phyloP scores from a whole-genome alignment of 106 monocot species.

The Triglochin maritima region DNA sequence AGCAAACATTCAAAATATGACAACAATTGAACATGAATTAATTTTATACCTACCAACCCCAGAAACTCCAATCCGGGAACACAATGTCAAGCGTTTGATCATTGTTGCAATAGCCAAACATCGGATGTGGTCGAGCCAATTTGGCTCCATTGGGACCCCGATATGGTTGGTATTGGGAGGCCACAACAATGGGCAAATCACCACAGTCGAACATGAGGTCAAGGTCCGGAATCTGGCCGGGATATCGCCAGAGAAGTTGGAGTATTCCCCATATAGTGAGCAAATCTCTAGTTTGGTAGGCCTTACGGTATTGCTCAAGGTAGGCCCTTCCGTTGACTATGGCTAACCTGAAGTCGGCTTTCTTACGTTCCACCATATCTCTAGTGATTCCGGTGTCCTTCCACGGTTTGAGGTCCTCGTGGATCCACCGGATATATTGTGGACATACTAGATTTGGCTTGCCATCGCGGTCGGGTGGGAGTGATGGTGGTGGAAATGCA shows the following conservation, averaged over 20 bases:
- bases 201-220: constrained; percentile 32
- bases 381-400: constrained; percentile 29
- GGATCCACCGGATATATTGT: constrained; percentile 47
- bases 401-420: constrained; percentile 48
- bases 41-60: constrained; percentile 72
- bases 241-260: constrained; percentile 39
- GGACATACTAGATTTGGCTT: constrained; percentile 5
- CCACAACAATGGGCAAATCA: constrained; percentile 36
- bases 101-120: constrained; percentile 41
- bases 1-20: no score
- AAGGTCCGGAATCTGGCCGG: constrained; percentile 32
- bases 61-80: constrained; percentile 85
- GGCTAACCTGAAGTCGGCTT: constrained; percentile 30
- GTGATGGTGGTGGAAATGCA: not conserved
- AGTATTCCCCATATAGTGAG: constrained; percentile 63
- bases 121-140: no score
- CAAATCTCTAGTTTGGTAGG: constrained; percentile 29
- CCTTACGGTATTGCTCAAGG: constrained; percentile 11
- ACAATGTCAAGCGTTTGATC: constrained; percentile 52
- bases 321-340: constrained; percentile 30
- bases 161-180: not conserved
- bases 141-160: no score
- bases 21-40: not conserved
- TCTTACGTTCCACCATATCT: constrained; percentile 18
- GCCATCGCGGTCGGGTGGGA: not conserved